Evolutionary conservation across 768 basidiomycete species (phyloP), one percentile per base, ranked within the genome.

Genomic region (Leccinum variicolor): DNA sequence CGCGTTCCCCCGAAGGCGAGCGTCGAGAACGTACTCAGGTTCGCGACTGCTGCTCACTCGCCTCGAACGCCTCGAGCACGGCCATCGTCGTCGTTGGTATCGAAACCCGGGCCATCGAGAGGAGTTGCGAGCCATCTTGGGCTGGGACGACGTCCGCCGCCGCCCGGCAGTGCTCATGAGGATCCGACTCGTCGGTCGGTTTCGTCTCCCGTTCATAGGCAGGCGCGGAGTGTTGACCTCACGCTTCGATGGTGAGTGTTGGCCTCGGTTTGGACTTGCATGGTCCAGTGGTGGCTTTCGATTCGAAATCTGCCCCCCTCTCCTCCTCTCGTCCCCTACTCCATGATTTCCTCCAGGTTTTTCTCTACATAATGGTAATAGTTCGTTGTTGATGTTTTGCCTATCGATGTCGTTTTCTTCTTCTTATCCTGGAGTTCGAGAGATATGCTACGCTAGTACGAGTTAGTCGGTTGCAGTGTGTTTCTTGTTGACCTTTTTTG

Each of bases 121-220:
- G 53, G 39, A 36, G 3, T 47, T 15, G 34, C 25, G 29, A 55
- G 52, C 60, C 53, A 47, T 4, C 39, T 41, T 41, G 39, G 39
- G n/a, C 39, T 41, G n/a, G 39, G 39, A 41, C 39, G 39, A 41
- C 39, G 39, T 41, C 39, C 39, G 39, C 39, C 39, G 39, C 39
- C 9, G n/a, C 39, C 39, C n/a, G 39, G 39, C 8, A 5, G 39
- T 41, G 39, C 39, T n/a, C n/a, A n/a, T n/a, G 4, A 41, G 39
- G 39, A 21, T 43, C 52, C 43, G 21, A 59, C 49, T 52, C 58
- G 43, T 53, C 55, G 49, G 4, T 53, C 50, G 53, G 52, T 34
- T 9, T 43, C 62, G 1, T 43, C 49, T 11, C 57, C 39, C 55
- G 54, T 54, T 8, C 55, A 61, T 45, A 51, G 52, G 43, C 53